These are phyloP conservation scores for Cicer arietinum DNA, from an alignment of 306 rosid genomes.

Conservation along the genomic window DNA sequence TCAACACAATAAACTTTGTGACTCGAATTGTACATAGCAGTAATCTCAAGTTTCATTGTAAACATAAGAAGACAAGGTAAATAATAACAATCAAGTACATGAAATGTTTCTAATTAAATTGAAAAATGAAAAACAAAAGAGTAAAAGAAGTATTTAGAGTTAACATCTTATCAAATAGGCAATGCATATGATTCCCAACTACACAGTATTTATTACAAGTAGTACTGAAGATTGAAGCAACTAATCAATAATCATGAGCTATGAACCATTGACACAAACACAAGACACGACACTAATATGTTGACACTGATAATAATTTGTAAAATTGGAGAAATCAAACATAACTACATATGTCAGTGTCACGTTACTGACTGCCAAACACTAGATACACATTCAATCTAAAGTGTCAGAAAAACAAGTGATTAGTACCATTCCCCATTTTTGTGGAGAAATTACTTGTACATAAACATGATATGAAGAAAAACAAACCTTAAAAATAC, in stretches of 20 bases:
- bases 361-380: too few species aligned
- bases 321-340: too few species aligned
- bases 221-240: constrained; percentile 2
- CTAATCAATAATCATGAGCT: constrained; percentile 1
- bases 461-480: constrained; percentile 5
- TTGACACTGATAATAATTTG: too few species aligned
- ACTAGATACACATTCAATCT: too few species aligned
- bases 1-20: constrained; percentile 34
- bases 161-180: constrained; percentile 14
- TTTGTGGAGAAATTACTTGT: neutral
- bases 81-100: neutral
- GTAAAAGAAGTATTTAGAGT: neutral
- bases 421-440: neutral
- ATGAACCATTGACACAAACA: too few species aligned
- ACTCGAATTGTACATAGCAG: constrained; percentile 13
- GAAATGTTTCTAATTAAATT: neutral
- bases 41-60: constrained; percentile 26
- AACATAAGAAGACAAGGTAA: neutral
- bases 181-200: constrained; percentile 24
- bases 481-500: constrained; percentile 1
- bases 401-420: too few species aligned
- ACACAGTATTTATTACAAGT: neutral
- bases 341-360: too few species aligned
- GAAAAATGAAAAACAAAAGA: neutral
- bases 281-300: too few species aligned